Evolutionary conservation across 306 rosid genomes (phyloP).

Genomic region (Calophaca sinica): DNA sequence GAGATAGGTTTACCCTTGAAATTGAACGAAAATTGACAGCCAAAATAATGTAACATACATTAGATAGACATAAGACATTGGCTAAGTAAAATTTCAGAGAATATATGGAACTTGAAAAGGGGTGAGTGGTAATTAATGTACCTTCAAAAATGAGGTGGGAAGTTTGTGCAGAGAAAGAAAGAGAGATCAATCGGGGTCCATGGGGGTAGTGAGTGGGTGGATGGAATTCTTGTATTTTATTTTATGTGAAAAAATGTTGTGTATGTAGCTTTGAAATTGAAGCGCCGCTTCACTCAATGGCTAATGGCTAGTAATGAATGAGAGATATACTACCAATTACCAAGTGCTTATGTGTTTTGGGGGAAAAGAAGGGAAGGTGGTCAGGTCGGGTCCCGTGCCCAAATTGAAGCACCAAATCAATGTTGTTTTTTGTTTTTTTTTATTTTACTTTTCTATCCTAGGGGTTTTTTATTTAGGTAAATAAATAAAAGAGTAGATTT

Average conservation of each 20-base stretch:
- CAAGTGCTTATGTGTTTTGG: conserved; percentile 34
- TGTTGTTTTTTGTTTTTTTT: neutral
- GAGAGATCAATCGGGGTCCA: neutral
- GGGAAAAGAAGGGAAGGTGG: neutral
- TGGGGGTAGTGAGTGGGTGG: conserved; percentile 18
- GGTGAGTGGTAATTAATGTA: conserved; percentile 49
- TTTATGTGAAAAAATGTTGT: conserved; percentile 38
- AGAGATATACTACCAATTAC: neutral
- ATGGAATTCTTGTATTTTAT: neutral
- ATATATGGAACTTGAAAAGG: conserved; percentile 31
- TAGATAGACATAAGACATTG: conserved; percentile 38
- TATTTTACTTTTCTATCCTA: neutral
- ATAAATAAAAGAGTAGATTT: neutral
- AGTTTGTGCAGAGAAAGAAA: conserved; percentile 41
- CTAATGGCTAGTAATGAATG: conserved; percentile 2
- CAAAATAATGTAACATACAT: conserved; percentile 55
- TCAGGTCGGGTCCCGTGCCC: conserved; percentile 49
- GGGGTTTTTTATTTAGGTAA: neutral
- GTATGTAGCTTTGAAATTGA: neutral
- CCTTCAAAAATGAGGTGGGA: conserved; percentile 44
- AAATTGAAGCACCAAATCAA: conserved; percentile 31
- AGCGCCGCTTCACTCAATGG: conserved; percentile 39
- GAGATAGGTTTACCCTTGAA: conserved; percentile 30
- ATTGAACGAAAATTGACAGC: conserved; percentile 47
- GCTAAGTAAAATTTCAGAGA: conserved; percentile 50